Percentiles rank a stretch among this genome's conserved stretches.
phyloP scores from a whole-genome alignment of 1,284 basidiomycete genomes.

The Porogramme epimiltina region DNA sequence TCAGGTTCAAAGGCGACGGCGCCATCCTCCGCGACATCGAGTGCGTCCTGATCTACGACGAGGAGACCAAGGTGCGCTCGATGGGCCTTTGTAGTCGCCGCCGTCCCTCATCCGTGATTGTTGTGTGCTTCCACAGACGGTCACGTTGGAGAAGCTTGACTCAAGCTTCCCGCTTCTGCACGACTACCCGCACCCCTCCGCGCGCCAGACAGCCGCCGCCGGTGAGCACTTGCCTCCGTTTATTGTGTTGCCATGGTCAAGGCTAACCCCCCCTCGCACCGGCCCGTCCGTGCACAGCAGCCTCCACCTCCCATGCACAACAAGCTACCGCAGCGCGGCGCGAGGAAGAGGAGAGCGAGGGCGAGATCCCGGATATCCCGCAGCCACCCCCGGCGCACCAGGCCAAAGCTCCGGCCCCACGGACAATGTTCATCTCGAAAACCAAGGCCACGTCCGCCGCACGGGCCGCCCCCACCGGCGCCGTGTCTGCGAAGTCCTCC shows the following conservation, averaged over 20 bases:
- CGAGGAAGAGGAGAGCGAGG: constrained; percentile 42
- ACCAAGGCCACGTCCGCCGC: no score
- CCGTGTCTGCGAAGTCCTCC: no score
- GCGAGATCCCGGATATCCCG: constrained; percentile 26
- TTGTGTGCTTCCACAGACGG: constrained; percentile 49
- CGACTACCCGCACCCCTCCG: constrained; percentile 46
- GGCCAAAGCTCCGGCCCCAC: background rate
- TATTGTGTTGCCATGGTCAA: background rate
- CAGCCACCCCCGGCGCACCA: constrained; percentile 7
- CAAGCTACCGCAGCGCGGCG: constrained; percentile 22
- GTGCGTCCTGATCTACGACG: constrained; percentile 77
- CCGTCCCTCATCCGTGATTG: background rate
- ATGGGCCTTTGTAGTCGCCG: background rate
- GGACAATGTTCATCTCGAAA: no score
- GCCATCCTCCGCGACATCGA: constrained; percentile 63
- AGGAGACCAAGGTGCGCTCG: constrained; percentile 63
- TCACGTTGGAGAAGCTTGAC: constrained; percentile 75
- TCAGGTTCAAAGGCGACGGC: constrained; percentile 59
- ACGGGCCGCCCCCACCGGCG: no score
- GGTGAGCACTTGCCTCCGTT: constrained; percentile 41
- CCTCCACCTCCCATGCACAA: constrained; percentile 20
- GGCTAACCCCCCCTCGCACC: constrained; percentile 1
- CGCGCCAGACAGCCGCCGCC: constrained; percentile 42
- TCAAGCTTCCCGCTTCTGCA: constrained; percentile 52
- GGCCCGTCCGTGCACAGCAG: constrained; percentile 19